These are phyloP conservation scores for Ajuga reptans DNA, from an alignment of 305 asterid species.

Conservation along the genomic window DNA sequence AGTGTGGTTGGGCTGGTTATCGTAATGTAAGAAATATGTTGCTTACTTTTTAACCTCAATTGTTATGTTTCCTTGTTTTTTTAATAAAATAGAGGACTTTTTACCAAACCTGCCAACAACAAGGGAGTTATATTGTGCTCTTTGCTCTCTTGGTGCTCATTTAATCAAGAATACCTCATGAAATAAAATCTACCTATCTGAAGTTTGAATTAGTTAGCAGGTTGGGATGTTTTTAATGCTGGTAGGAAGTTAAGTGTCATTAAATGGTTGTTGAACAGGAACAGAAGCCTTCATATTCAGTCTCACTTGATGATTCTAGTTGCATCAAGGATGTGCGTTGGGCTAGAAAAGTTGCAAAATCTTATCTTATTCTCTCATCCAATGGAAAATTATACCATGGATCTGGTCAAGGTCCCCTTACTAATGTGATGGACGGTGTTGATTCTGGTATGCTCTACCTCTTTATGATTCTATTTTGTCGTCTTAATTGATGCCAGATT, in stretches of 20 bases:
- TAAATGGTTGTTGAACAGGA: constrained; percentile 42
- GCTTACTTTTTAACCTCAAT: not conserved
- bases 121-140: not conserved
- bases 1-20: not conserved
- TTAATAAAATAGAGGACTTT: not conserved
- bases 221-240: constrained; percentile 6
- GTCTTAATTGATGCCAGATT: constrained; percentile 8
- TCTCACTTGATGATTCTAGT: constrained; percentile 48
- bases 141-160: not conserved
- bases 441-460: constrained; percentile 57
- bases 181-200: not conserved
- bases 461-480: constrained; percentile 15
- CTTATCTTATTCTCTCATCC: constrained; percentile 52
- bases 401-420: constrained; percentile 52
- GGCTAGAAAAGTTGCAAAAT: constrained; percentile 51
- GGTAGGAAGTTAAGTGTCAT: not conserved
- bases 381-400: constrained; percentile 65
- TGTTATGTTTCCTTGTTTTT: not conserved
- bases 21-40: not conserved
- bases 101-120: not conserved
- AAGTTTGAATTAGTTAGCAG: constrained; percentile 3
- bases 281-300: constrained; percentile 61
- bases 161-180: not conserved
- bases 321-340: constrained; percentile 61
- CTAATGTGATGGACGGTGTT: constrained; percentile 49